Evolutionary conservation across 345 rosid genomes (phyloP).

Genomic region (Heritiera fomes): DNA sequence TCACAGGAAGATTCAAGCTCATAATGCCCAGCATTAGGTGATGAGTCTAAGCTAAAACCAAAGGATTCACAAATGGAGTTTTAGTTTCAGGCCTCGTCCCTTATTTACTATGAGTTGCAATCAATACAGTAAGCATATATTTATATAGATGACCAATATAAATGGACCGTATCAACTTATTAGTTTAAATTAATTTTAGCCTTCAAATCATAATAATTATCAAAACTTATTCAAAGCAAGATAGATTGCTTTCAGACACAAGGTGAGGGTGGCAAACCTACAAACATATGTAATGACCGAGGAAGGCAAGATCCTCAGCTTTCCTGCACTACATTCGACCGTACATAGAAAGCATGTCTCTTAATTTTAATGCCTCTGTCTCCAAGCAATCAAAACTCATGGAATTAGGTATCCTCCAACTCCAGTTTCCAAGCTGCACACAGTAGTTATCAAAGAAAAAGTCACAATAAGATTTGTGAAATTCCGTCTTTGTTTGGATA

Average conservation of each 20-base stretch:
- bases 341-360: constrained; percentile 54
- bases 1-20: no score
- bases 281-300: not conserved
- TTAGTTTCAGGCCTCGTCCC: not conserved
- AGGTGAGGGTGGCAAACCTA: not conserved
- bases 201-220: not conserved
- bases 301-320: constrained; percentile 8
- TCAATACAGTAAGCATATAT: not conserved
- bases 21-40: no score
- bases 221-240: constrained; percentile 5
- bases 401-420: constrained; percentile 82
- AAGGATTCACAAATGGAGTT: not conserved
- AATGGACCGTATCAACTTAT: not conserved
- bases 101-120: not conserved
- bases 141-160: not conserved
- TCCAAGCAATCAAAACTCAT: constrained; percentile 61
- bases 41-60: no score
- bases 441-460: not conserved
- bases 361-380: constrained; percentile 51
- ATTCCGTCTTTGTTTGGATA: not conserved
- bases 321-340: constrained; percentile 51
- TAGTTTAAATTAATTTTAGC: not conserved
- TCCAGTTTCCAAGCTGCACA: constrained; percentile 80
- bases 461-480: not conserved
- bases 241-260: not conserved